Conservation (phyloP, 176 grass and related monocot genomes). For the Avena atlantica region DNA sequence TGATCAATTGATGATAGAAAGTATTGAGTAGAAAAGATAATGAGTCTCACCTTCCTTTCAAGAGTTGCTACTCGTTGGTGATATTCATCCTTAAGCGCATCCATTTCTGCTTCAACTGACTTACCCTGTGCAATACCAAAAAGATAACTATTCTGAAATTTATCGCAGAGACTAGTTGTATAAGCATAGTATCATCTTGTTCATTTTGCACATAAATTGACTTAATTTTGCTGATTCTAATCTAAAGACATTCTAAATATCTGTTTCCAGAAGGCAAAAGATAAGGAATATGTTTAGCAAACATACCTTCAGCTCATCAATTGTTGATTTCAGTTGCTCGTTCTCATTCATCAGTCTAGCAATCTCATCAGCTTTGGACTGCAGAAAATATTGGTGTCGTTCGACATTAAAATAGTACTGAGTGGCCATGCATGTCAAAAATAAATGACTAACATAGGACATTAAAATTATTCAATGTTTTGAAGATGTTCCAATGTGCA, state of each 20-base stretch:
- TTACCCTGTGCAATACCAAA: constrained; percentile 67
- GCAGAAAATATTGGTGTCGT: constrained; percentile 38
- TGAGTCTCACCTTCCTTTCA: constrained; percentile 87
- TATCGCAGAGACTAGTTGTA: constrained; percentile 6
- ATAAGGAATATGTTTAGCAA: constrained; percentile 31
- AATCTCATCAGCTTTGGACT: constrained; percentile 99
- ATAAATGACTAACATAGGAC: background rate
- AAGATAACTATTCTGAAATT: constrained; percentile 22
- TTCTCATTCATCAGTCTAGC: constrained; percentile 95
- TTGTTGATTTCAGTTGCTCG: constrained; percentile 79
- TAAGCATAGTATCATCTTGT: constrained; percentile 4
- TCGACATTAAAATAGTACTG: constrained; percentile 27
- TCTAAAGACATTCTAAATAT: background rate
- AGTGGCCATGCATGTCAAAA: background rate
- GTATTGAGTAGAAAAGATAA: constrained; percentile 22
- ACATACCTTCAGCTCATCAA: constrained; percentile 94
- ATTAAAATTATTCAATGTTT: constrained; percentile 20
- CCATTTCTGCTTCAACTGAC: constrained; percentile 79
- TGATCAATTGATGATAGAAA: background rate
- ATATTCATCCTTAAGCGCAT: constrained; percentile 90
- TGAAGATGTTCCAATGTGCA: background rate
- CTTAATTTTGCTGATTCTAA: constrained; percentile 1
- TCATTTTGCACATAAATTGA: constrained; percentile 26
- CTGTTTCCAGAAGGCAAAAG: constrained; percentile 31
- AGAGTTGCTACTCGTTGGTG: constrained; percentile 95